Base-by-base conservation (phyloP, 768 basidiomycete species). In the Dioszegia aurantiaca region DNA sequence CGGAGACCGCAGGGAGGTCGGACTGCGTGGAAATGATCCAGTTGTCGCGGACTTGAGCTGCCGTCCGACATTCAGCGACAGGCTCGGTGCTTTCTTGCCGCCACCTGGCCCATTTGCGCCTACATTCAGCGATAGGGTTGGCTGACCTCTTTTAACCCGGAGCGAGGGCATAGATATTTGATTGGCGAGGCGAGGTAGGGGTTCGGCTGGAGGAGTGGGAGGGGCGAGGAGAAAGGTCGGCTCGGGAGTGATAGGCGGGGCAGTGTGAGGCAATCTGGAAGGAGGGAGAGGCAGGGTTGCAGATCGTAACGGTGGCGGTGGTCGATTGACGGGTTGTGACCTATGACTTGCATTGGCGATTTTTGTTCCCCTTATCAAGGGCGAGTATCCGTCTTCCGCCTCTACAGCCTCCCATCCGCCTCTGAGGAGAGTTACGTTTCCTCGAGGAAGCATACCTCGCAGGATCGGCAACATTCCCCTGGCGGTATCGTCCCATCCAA, bases 91-190 rank as follows among this genome's bases (percentile, higher is more conserved):
- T 44, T 64, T 62, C 12, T 65, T 61, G 11, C 62, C 30, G 11
- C 58, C 30, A 17, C 40, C 40, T 17, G 8, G 6, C 17, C 40
- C 40, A n/a, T 42, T 42, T n/a, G 33, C 33, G 24, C 23, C 53
- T 23, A 57, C 23, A 31, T 55, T 56, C 1, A 69, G 65, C 10
- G 61, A 57, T 27, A 68, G 43, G 1, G 63, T 41, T 4, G 81
- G 59, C 64, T 78, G 77, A 75, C 73, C 79, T 17, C 81, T 81
- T 27, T 83, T 84, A 6, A 82, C 80, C 11, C 69, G 61, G 23
- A 70, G 64, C 21, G 61, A 58, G 12, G 74, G 70, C 51, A 70
- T 64, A 8, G 74, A 73, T 0, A 70, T 57, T 17, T 70, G 69
- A 57, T 73, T 64, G 10, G 61, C 48, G 24, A 68, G 21, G 21